Evolutionary conservation across 2,329 filamentous ascomycete species (phyloP), one percentile per base, ranked within the genome.

Genomic region (Davidsoniella virescens): DNA sequence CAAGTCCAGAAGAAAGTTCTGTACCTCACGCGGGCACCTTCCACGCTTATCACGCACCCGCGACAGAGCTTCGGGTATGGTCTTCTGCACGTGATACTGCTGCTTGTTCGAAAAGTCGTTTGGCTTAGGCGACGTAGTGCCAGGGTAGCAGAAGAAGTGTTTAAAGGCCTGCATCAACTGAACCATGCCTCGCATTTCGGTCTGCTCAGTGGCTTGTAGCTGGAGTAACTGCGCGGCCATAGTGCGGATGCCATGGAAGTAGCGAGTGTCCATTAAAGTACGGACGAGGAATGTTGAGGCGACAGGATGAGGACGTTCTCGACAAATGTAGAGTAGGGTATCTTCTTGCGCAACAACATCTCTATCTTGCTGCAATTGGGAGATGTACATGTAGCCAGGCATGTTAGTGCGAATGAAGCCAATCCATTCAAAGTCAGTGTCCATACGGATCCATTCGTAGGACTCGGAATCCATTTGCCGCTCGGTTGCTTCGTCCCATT

Each of bases 361-460:
- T 58, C 90, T 76, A 64, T 98, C 92, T 64, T 98, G 92, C 63
- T 98, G 92, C 55, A 98, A 71, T 63, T 98, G 92, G 18, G 92
- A 95, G 52, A 94, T 79, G 62, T 92, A 95, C 93, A 98, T 98
- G 70, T 96, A 96, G 4, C 86, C 78, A 43, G 87, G 87, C 73
- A 95, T 87, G 55, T 81, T 82, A 9, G 74, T 71, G 54, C 82
- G 80, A 64, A 94, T 84, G 57, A 82, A 82, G 64, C 84, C 92
- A 52, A 95, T 81, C 92, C 92, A 98, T 63, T 98, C 92, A 57
- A 96, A 96, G 64, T 98, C 93, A 14, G 90, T 88, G 63, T 98
- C 92, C 67, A 96, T 84, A 17, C 92, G 82, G 57, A 98, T 94
- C 92, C 93, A 98, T 63, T 98, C 92, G 60, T 95, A 98, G 0